These are phyloP conservation scores for Eustoma russellianum DNA, from an alignment of 257 asterid genomes.

Conservation along the genomic window DNA sequence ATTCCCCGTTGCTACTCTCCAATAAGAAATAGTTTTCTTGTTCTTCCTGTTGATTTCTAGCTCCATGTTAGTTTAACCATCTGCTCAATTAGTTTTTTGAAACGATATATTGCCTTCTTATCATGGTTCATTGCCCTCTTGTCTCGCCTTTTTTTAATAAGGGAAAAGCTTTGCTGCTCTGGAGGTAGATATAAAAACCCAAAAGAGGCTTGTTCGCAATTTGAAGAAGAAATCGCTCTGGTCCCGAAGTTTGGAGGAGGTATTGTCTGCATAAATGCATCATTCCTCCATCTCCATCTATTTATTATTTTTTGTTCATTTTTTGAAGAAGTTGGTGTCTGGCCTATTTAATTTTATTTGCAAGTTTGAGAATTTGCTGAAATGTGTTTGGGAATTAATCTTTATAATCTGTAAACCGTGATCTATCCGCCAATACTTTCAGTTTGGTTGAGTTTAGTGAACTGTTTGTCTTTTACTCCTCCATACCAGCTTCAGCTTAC, in stretches of 20 bases:
- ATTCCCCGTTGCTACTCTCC: too few species aligned
- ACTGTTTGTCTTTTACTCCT: too few species aligned
- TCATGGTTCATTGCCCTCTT: slow-evolving; percentile 7
- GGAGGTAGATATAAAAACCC: slow-evolving; percentile 47
- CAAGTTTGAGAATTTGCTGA: too few species aligned
- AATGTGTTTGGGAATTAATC: too few species aligned
- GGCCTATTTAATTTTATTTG: not conserved
- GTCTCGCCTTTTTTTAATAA: slow-evolving; percentile 23
- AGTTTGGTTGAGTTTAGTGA: too few species aligned
- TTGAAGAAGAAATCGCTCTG: slow-evolving; percentile 69
- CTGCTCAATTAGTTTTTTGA: too few species aligned
- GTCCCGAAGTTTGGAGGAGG: slow-evolving; percentile 83
- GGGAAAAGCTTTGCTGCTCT: slow-evolving; percentile 37
- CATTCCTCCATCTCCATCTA: not conserved
- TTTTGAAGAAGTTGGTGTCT: not conserved
- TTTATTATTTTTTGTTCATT: slow-evolving; percentile 10
- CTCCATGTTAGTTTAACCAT: too few species aligned
- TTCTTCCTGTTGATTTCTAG: too few species aligned
- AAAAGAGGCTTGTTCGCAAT: slow-evolving; percentile 45
- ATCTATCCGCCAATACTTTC: too few species aligned
- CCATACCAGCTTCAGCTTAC: too few species aligned
- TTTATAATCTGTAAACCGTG: too few species aligned
- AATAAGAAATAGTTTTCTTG: too few species aligned
- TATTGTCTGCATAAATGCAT: slow-evolving; percentile 8
- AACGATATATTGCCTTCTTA: not conserved